phyloP scores from a whole-genome alignment of 129 eudicot species.

The Chrysanthemum lavandulifolium region DNA sequence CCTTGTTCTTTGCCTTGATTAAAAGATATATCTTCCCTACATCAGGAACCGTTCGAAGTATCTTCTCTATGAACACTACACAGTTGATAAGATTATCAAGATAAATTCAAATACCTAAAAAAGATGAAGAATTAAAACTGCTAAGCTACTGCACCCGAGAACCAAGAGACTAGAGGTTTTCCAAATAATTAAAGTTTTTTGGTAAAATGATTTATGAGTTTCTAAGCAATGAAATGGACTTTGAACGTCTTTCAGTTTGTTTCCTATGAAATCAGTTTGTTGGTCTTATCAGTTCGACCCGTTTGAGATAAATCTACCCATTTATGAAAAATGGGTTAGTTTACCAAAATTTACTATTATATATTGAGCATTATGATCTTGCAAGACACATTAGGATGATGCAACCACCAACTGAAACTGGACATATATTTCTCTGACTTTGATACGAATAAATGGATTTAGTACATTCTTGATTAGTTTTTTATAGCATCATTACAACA shows the following conservation, averaged over 20 bases:
- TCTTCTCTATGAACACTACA: slow-evolving; percentile 89
- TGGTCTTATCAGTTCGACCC: no score
- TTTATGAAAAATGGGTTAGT: not conserved
- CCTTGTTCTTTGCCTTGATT: slow-evolving; percentile 84
- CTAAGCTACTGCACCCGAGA: no score
- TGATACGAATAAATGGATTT: no score
- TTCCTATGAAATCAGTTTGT: no score
- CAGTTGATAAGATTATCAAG: not conserved
- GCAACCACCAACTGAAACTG: not conserved
- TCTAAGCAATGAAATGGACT: no score
- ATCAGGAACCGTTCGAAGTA: slow-evolving; percentile 82
- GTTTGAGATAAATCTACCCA: no score
- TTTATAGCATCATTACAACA: not conserved
- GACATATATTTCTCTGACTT: not conserved
- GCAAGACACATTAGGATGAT: not conserved
- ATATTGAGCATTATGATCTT: slow-evolving; percentile 3
- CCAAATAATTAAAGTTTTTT: no score
- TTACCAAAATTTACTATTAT: not conserved
- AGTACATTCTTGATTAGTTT: not conserved
- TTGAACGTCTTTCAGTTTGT: no score
- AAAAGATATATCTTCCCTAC: slow-evolving; percentile 78
- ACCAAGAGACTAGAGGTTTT: no score
- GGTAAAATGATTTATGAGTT: no score
- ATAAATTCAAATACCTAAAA: slow-evolving; percentile 9
- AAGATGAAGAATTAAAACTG: not conserved